phyloP scores from a whole-genome alignment of 495 filamentous ascomycete species.

The Penicillium canescens region DNA sequence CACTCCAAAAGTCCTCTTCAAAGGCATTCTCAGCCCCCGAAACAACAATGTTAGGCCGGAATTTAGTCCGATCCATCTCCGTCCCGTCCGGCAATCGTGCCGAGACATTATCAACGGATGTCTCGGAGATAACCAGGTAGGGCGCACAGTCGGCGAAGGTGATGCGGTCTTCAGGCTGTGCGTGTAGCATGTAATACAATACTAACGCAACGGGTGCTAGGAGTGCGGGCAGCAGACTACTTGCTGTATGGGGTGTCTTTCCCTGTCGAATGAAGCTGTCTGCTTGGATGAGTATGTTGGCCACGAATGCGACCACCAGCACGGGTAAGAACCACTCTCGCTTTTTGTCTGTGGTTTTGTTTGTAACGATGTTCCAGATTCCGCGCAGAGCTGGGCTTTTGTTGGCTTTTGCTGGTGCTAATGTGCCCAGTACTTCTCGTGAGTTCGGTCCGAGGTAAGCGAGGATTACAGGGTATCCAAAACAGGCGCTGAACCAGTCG shows the following conservation, averaged over 20 bases:
- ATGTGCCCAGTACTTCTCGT: constrained; percentile 64
- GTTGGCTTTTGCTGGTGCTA: constrained; percentile 34
- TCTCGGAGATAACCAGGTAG: constrained; percentile 68
- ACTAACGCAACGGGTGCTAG: neutral
- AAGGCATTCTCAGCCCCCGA: constrained; percentile 58
- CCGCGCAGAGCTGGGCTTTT: neutral
- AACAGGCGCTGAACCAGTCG: constrained; percentile 70
- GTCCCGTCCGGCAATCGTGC: constrained; percentile 54
- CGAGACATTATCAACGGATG: constrained; percentile 67
- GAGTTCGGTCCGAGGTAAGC: constrained; percentile 67
- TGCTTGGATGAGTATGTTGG: neutral
- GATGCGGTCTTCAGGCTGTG: constrained; percentile 44
- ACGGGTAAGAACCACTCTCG: neutral
- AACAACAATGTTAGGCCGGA: constrained; percentile 83
- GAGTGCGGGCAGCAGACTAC: neutral
- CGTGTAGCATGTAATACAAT: neutral
- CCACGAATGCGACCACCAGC: neutral
- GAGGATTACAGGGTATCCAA: constrained; percentile 67
- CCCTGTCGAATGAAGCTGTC: neutral
- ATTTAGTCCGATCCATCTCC: constrained; percentile 74
- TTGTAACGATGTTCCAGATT: neutral
- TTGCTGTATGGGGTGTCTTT: neutral
- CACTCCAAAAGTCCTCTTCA: constrained; percentile 88
- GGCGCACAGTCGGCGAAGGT: constrained; percentile 83
- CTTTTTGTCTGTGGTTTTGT: neutral